Percentiles rank a stretch among this genome's conserved stretches.
Conservation (phyloP, 129 eudicot species). For the Calendula officinalis region DNA sequence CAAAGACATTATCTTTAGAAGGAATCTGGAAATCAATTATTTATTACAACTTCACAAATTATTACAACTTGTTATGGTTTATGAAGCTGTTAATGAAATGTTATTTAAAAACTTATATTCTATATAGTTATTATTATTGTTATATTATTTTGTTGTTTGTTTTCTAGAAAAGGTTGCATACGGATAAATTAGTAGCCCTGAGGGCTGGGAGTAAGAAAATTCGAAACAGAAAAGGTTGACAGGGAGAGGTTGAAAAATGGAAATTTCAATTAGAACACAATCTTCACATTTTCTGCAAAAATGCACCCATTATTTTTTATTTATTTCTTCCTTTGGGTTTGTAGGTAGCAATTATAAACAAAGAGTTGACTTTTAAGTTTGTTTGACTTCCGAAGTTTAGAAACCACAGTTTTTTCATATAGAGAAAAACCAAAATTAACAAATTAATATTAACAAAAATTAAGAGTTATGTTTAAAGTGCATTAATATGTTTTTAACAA, state of each 20-base stretch:
- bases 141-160: not conserved
- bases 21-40: too few relatives aligned
- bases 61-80: too few relatives aligned
- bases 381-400: not conserved
- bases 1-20: too few relatives aligned
- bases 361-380: not conserved
- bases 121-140: not conserved
- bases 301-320: slow-evolving; percentile 1
- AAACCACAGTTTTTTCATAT: not conserved
- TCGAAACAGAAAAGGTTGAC: slow-evolving; percentile 32
- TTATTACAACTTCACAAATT: too few relatives aligned
- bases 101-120: too few relatives aligned
- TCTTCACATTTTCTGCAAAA: slow-evolving; percentile 8
- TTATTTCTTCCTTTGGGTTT: not conserved
- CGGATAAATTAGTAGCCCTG: not conserved
- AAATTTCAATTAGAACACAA: slow-evolving; percentile 3
- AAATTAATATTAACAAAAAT: too few relatives aligned
- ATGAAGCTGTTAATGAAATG: too few relatives aligned
- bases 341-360: not conserved
- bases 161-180: not conserved
- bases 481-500: too few relatives aligned
- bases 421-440: too few relatives aligned
- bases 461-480: too few relatives aligned
- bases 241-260: slow-evolving; percentile 20
- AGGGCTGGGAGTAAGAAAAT: slow-evolving; percentile 22